A percentile compares a stretch with the other conserved stretches of the same genome.
Conservation (phyloP, 768 basidiomycete genomes). For the Myochromella boudieri region DNA sequence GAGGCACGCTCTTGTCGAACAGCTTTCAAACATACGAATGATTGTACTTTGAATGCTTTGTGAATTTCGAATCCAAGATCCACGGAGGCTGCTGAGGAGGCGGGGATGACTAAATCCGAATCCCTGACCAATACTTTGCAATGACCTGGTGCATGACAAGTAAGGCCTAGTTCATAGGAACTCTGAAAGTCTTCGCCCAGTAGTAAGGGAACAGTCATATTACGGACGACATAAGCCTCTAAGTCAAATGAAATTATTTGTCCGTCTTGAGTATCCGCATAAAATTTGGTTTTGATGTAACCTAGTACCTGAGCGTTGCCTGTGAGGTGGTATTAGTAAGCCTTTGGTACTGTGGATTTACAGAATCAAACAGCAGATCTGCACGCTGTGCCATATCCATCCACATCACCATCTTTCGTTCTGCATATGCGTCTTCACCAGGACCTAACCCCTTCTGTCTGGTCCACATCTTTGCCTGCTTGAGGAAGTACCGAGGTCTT, state of each 20-base stretch:
- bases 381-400: no score
- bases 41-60: slow-evolving; percentile 4
- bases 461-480: no score
- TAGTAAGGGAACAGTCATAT: slow-evolving; percentile 28
- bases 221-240: slow-evolving; percentile 29
- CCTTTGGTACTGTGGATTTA: no score
- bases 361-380: no score
- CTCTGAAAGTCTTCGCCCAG: slow-evolving; percentile 32
- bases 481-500: no score
- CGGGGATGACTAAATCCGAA: neutral
- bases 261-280: neutral
- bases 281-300: neutral
- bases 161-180: slow-evolving; percentile 20
- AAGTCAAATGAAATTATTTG: slow-evolving; percentile 20
- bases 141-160: slow-evolving; percentile 5
- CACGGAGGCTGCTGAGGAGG: slow-evolving; percentile 9
- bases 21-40: slow-evolving; percentile 4
- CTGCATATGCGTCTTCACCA: no score
- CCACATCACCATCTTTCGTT: no score
- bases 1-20: neutral
- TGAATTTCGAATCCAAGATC: slow-evolving; percentile 21
- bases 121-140: slow-evolving; percentile 6
- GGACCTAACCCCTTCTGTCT: no score
- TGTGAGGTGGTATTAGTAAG: neutral
- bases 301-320: neutral